Evolutionary conservation across 371 early-diverging fungal genomes (phyloP).

Genomic region (Haplosporangium sp.): DNA sequence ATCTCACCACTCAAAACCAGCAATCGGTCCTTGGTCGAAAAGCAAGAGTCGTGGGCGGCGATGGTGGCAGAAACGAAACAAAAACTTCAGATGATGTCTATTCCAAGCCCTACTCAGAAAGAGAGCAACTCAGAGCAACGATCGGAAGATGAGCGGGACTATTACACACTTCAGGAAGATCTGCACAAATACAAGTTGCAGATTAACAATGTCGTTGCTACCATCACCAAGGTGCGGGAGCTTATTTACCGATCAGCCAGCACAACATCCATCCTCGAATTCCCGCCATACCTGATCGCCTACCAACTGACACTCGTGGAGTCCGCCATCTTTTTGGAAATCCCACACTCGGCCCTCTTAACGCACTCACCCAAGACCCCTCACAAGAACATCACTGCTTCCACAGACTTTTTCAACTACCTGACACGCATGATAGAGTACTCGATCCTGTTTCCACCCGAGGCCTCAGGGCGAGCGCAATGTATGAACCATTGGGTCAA

Average conservation of each 20-base stretch:
- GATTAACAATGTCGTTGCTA: conserved; percentile 62
- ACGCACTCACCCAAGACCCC: conserved; percentile 77
- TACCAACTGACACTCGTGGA: conserved; percentile 82
- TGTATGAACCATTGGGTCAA: conserved; percentile 82
- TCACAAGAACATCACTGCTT: conserved; percentile 75
- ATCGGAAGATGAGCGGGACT: conserved; percentile 50
- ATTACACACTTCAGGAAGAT: conserved; percentile 55
- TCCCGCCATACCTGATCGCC: conserved; percentile 75
- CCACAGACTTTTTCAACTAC: conserved; percentile 88
- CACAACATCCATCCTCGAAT: conserved; percentile 69
- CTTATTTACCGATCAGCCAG: conserved; percentile 69
- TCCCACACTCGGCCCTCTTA: conserved; percentile 73
- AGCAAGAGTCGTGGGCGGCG: conserved; percentile 34
- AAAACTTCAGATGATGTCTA: conserved; percentile 14
- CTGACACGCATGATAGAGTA: conserved; percentile 80
- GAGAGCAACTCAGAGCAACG: conserved; percentile 1
- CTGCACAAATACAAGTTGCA: conserved; percentile 59
- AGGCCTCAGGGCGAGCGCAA: conserved; percentile 72
- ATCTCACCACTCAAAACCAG: conserved; percentile 66
- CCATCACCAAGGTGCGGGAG: conserved; percentile 67
- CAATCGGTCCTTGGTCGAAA: conserved; percentile 59
- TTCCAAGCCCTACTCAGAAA: neutral
- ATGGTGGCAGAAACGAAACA: conserved; percentile 36
- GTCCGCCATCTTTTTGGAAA: conserved; percentile 73
- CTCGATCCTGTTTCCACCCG: conserved; percentile 72